Base-by-base conservation (phyloP, 1,139 yeast species). In the Lodderomyces metapsilosis region DNA sequence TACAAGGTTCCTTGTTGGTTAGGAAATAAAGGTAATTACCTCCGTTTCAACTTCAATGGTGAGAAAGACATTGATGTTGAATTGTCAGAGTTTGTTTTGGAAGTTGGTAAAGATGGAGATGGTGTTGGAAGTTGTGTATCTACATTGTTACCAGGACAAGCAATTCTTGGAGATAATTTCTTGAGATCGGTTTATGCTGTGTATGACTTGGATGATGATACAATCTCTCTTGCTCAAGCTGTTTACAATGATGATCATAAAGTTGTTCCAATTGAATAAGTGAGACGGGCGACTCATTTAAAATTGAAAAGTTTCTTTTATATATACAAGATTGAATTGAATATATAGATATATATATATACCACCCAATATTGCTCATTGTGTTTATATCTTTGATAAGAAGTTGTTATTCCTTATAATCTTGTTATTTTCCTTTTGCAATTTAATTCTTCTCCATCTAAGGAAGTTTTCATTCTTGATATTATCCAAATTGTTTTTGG, bases 371-470 rank as follows among this genome's bases (percentile, higher is more conserved):
- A n/a, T n/a, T n/a, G n/a, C n/a, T 20, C 36, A n/a, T 9, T 10
- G n/a, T 17, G 5, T 18, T 47, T 59, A 67, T 71, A 74, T 71
- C 52, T 75, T 71, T 34, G 77, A 64, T 61, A 84, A 70, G 64
- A 89, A 89, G 71, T 91, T 91, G 60, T 80, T 83, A 57, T 79
- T 76, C 65, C 88, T 89, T 60, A 89, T 88, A 53, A 71, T 74
- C 50, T 77, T 74, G 45, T 88, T 80, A 61, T 87, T 88, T 18
- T 52, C 76, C 53, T 76, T 76, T 54, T 89, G 77, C 54, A 88
- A 72, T 56, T 79, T 78, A 58, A 78, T 85, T 58, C 80, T 80
- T 48, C 92, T 84, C 68, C 80, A 73, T 54, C 73, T 79, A 58
- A 84, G 76, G 38, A 85, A 81, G 53, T 87, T 84, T 3, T 67